Base-by-base conservation (phyloP, 176 grass and related monocot genomes). In the Paspalum notatum region DNA sequence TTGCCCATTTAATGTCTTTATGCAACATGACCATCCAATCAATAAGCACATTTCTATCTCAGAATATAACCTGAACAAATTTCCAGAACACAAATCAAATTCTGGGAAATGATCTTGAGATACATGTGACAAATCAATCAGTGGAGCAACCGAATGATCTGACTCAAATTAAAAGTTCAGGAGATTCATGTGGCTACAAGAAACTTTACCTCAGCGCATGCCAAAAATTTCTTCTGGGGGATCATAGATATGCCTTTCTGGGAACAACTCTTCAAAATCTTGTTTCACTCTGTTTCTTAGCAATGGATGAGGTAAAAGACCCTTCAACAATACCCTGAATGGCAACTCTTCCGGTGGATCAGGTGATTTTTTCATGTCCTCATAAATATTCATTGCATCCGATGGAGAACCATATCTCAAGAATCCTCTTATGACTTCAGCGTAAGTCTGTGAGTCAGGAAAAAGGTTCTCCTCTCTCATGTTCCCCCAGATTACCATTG, bases 191-290 rank as follows among this genome's bases (percentile, higher is more conserved):
- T 4, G 13, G 44, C 13, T 40, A 69, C 22, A 51, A 18, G 50
- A 66, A 67, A n/a, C 12, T 25, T 24, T 76, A 87, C 72, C 58
- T 92, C 75, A 98, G 58, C 73, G 67, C 90, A 95, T 89, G 55
- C 96, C 92, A 63, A 98, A 98, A 51, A 98, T 95, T 55, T 95
- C 96, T 79, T 93, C 96, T 26, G 96, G 92, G 13, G 96, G 96
- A 74, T 98, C 96, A 70, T 98, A 98, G 79, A 95, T 95, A 93
- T 98, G 90, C 68, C 83, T 82, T 54, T 93, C 90, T 0, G 96
- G 96, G 80, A 95, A 98, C 50, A 98, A 73, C 79, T 98, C 92
- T 79, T 98, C 96, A 49, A 98, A 98, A 92, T 98, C 90, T 78
- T 98, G 88, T 75, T 98, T 98, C 76, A 98, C 92, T 71, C 75